Evolutionary conservation across 1,284 basidiomycete genomes (phyloP).

Genomic region (Fomes fomentarius): DNA sequence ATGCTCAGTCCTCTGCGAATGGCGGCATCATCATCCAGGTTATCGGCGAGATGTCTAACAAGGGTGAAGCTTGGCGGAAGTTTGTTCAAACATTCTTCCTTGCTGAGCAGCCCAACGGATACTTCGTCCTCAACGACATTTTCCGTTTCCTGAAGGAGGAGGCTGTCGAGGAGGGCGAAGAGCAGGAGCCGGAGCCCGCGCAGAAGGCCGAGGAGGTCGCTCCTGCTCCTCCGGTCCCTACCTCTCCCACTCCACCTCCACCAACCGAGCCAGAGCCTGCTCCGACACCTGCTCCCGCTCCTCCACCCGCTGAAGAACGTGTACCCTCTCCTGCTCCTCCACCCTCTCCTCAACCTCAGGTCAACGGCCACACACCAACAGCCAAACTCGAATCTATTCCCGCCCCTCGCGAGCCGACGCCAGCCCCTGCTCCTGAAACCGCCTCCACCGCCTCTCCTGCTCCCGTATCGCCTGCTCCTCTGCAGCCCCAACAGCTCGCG

Average conservation of each 20-base stretch:
- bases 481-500: slow-evolving; percentile 47
- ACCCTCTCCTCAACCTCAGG: slow-evolving; percentile 29
- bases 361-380: slow-evolving; percentile 30
- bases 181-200: slow-evolving; percentile 46
- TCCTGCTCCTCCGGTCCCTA: slow-evolving; percentile 26
- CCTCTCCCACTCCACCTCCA: slow-evolving; percentile 33
- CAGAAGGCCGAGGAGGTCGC: slow-evolving; percentile 24
- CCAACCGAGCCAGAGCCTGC: slow-evolving; percentile 38
- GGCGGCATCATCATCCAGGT: slow-evolving; percentile 99
- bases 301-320: slow-evolving; percentile 37
- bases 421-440: slow-evolving; percentile 38
- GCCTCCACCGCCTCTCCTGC: slow-evolving; percentile 33
- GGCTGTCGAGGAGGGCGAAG: slow-evolving; percentile 73
- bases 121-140: slow-evolving; percentile 99
- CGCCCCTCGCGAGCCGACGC: slow-evolving; percentile 39
- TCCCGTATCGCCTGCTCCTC: slow-evolving; percentile 38
- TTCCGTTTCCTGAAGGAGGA: slow-evolving; percentile 99
- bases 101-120: slow-evolving; percentile 98
- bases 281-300: slow-evolving; percentile 26
- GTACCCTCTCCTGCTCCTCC: slow-evolving; percentile 38
- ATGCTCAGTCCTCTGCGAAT: slow-evolving; percentile 91
- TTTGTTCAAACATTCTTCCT: slow-evolving; percentile 99
- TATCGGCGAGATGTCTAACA: slow-evolving; percentile 98
- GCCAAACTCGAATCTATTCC: slow-evolving; percentile 41
- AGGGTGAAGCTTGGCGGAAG: slow-evolving; percentile 91